Evolutionary conservation across 768 basidiomycete genomes (phyloP), one percentile per base, ranked within the genome.

Genomic region (Trametes coccinea): DNA sequence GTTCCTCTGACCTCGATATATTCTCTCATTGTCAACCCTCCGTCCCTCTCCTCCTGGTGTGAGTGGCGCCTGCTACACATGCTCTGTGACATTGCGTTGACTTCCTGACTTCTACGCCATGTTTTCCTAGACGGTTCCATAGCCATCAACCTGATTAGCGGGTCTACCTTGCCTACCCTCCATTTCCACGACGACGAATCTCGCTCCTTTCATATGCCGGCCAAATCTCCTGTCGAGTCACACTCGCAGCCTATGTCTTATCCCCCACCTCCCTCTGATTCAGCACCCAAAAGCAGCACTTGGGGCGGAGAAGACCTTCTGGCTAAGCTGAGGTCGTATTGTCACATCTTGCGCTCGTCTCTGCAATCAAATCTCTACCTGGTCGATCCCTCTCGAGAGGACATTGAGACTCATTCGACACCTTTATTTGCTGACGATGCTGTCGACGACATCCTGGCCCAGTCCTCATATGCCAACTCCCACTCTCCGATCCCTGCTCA

Each of bases 161-260:
- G 90, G 33, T 85, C 89, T 52, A 92, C 94, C 1, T 81, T 97
- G 0, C 93, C 95, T 0, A 93, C 91, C 0, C 82, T 99, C 2
- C 86, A 95, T 74, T 98, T 98, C 74, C 97, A 98, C 73, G 97
- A 98, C 71, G 95, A 98, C 67, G 95, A 98, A 73, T 95, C 94
- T 0, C 84, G 84, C 34, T 95, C 94, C 4, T 85, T 87, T 71
- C 83, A 83, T 2, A 73, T 84, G 54, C 70, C 73, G 10, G 70
- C 71, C 41, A 77, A 84, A 70, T 65, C 85, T 60, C 69, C 78
- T 33, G 64, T 73, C 67, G 65, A 67, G 66, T 53, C 66, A 62
- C 60, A 65, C 56, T 54, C 65, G 62, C 60, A 65, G 56, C 60
- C 73, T 65, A 69, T 59, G 17, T 77, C 85, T 11, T 92, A 90